These are phyloP conservation scores for Lecanicillium sp. DNA, from an alignment of 2,329 filamentous ascomycete genomes.

Conservation along the genomic window DNA sequence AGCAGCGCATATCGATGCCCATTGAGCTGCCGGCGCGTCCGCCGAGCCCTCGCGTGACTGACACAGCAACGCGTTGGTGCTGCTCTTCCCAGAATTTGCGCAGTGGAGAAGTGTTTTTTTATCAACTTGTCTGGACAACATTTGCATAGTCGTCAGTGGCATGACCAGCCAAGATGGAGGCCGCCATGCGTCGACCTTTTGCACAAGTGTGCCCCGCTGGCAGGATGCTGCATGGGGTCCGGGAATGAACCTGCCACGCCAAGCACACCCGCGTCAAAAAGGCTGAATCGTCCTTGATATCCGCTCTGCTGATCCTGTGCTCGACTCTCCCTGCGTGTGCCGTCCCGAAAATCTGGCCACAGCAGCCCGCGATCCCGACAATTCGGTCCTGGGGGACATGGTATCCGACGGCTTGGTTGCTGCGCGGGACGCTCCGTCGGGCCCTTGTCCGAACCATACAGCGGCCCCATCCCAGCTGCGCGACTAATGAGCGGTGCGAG, in stretches of 20 bases:
- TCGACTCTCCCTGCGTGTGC: background rate
- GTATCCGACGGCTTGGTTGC: conserved; percentile 12
- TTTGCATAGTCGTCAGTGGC: background rate
- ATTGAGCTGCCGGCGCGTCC: conserved; percentile 8
- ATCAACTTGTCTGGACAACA: background rate
- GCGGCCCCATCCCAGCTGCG: conserved; percentile 11
- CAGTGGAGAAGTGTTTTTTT: conserved; percentile 3
- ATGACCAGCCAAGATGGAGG: conserved; percentile 13
- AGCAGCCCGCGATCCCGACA: conserved; percentile 11
- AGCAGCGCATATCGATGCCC: background rate
- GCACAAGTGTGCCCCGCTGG: conserved; percentile 11
- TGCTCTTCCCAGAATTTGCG: conserved; percentile 3
- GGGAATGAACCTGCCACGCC: conserved; percentile 1
- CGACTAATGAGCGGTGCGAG: conserved; percentile 16
- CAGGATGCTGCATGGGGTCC: background rate
- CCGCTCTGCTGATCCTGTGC: conserved; percentile 6
- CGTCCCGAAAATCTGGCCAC: conserved; percentile 9
- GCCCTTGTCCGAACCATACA: conserved; percentile 15
- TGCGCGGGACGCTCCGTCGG: conserved; percentile 14
- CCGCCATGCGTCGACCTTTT: conserved; percentile 5
- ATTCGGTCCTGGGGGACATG: conserved; percentile 5
- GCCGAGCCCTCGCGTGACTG: background rate
- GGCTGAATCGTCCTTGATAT: conserved; percentile 8
- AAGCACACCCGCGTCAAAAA: background rate
- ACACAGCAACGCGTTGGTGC: conserved; percentile 1